These are phyloP conservation scores for Chaetomium sp. DNA, from an alignment of 2,329 filamentous ascomycete species.

Conservation along the genomic window DNA sequence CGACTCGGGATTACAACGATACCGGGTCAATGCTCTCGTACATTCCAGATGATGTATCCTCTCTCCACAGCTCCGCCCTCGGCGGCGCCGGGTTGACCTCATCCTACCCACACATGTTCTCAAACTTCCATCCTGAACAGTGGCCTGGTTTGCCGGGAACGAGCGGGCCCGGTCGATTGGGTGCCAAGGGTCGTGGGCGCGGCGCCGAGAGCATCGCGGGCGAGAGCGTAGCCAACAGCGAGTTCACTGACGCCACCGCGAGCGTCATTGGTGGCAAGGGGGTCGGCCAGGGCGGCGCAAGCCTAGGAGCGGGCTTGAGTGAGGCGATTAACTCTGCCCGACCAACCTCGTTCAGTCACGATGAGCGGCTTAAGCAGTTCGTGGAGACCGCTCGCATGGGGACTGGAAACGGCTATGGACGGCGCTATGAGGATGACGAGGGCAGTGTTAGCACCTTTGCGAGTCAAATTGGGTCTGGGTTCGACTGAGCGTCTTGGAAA, in stretches of 20 bases:
- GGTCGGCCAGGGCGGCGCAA: conserved; percentile 78
- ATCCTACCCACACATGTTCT: conserved; percentile 92
- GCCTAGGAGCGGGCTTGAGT: conserved; percentile 73
- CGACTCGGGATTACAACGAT: conserved; percentile 53
- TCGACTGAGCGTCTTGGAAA: conserved; percentile 38
- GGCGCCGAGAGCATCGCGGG: conserved; percentile 76
- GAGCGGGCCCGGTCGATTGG: conserved; percentile 50
- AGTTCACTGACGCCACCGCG: conserved; percentile 76
- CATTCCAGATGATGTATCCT: conserved; percentile 94
- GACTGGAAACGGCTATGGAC: conserved; percentile 61
- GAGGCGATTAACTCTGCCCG: conserved; percentile 61
- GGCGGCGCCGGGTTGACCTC: conserved; percentile 74
- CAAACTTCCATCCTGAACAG: conserved; percentile 76
- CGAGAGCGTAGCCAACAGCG: conserved; percentile 86
- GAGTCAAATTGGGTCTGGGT: conserved; percentile 69
- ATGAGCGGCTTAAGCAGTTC: conserved; percentile 88
- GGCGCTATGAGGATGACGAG: conserved; percentile 80
- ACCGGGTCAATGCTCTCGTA: conserved; percentile 88
- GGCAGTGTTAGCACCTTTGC: conserved; percentile 96
- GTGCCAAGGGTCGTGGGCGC: conserved; percentile 59
- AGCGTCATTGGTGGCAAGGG: conserved; percentile 71
- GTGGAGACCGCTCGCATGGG: conserved; percentile 75
- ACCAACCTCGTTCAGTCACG: conserved; percentile 62
- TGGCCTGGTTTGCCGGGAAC: conserved; percentile 80
- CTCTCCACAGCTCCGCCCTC: conserved; percentile 85